Percentiles rank a stretch among this genome's conserved stretches.
These are phyloP conservation scores for Escallonia rubra DNA, from an alignment of 129 eudicot genomes.

Conservation along the genomic window DNA sequence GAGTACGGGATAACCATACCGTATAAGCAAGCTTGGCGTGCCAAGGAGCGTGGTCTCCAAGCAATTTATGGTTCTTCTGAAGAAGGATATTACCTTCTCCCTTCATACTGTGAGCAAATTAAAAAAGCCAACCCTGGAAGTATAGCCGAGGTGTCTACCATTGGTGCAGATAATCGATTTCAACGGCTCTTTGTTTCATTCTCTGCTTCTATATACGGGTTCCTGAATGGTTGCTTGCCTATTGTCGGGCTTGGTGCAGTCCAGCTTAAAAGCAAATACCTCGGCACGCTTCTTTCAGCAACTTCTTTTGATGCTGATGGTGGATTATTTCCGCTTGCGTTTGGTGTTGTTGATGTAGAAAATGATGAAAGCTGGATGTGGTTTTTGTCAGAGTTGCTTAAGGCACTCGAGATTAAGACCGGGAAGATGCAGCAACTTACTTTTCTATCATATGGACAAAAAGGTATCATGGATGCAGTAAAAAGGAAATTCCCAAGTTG, in stretches of 20 bases:
- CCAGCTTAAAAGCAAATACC: slow-evolving; percentile 50
- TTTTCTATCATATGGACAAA: slow-evolving; percentile 38
- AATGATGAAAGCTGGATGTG: slow-evolving; percentile 58
- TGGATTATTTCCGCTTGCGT: slow-evolving; percentile 52
- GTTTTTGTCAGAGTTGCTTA: slow-evolving; percentile 46
- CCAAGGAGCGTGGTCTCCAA: slow-evolving; percentile 56
- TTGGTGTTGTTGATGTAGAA: slow-evolving; percentile 54
- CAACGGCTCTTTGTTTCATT: slow-evolving; percentile 51
- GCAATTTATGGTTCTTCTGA: slow-evolving; percentile 52
- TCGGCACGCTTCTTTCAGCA: slow-evolving; percentile 51
- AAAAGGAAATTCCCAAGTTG: slow-evolving; percentile 36
- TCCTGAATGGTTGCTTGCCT: slow-evolving; percentile 51
- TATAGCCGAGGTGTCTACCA: slow-evolving; percentile 37
- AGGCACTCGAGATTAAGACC: slow-evolving; percentile 35
- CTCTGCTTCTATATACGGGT: slow-evolving; percentile 43
- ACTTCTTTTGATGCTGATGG: slow-evolving; percentile 51
- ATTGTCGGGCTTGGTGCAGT: slow-evolving; percentile 41
- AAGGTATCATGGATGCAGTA: slow-evolving; percentile 33
- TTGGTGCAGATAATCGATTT: slow-evolving; percentile 42
- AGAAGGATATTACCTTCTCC: slow-evolving; percentile 50
- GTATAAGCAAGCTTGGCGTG: slow-evolving; percentile 64
- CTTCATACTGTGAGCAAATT: slow-evolving; percentile 48
- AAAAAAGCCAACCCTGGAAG: slow-evolving; percentile 47
- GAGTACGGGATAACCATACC: slow-evolving; percentile 57
- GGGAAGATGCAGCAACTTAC: slow-evolving; percentile 31